Evolutionary conservation across 2,329 filamentous ascomycete species (phyloP).

Genomic region (Westerdykella aurantiaca): DNA sequence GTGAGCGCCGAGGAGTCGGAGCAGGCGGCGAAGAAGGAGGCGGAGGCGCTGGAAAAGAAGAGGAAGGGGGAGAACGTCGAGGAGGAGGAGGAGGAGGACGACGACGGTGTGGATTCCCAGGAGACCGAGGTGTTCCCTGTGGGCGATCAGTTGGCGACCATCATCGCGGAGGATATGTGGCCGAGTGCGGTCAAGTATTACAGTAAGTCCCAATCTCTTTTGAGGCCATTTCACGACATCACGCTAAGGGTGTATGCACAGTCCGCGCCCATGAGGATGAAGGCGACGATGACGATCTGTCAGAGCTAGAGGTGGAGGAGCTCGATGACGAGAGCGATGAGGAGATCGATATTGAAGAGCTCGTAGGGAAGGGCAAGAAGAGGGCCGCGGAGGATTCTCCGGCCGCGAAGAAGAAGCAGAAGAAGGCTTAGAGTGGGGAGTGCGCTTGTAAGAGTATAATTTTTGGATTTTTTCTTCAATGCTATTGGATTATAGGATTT

Average conservation of each 20-base stretch:
- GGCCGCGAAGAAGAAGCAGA: conserved; percentile 38
- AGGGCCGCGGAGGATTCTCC: conserved; percentile 21
- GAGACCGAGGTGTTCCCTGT: conserved; percentile 81
- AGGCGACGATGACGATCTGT: conserved; percentile 58
- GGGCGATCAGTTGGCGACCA: conserved; percentile 74
- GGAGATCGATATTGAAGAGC: conserved; percentile 42
- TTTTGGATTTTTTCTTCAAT: too few relatives aligned
- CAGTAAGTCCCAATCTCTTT: conserved; percentile 58
- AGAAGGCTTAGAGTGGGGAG: conserved; percentile 26
- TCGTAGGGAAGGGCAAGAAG: conserved; percentile 47
- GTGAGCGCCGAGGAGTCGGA: conserved; percentile 67
- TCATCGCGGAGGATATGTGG: conserved; percentile 82
- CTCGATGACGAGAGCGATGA: conserved; percentile 47
- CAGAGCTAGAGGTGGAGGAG: conserved; percentile 64
- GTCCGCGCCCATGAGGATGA: conserved; percentile 61
- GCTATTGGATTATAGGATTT: too few relatives aligned
- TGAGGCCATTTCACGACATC: neutral
- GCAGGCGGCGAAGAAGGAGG: conserved; percentile 55
- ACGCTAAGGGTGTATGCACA: conserved; percentile 34
- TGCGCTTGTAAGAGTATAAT: too few relatives aligned
- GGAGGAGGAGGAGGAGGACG: conserved; percentile 48
- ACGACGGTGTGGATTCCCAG: conserved; percentile 60
- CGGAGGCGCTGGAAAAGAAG: conserved; percentile 50
- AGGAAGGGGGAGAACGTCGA: conserved; percentile 37
- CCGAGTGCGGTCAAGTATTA: conserved; percentile 86